Percentiles rank a stretch among this genome's conserved stretches.
These are phyloP conservation scores for Ganoderma leucocontextum DNA, from an alignment of 1,284 basidiomycete genomes.

Conservation along the genomic window DNA sequence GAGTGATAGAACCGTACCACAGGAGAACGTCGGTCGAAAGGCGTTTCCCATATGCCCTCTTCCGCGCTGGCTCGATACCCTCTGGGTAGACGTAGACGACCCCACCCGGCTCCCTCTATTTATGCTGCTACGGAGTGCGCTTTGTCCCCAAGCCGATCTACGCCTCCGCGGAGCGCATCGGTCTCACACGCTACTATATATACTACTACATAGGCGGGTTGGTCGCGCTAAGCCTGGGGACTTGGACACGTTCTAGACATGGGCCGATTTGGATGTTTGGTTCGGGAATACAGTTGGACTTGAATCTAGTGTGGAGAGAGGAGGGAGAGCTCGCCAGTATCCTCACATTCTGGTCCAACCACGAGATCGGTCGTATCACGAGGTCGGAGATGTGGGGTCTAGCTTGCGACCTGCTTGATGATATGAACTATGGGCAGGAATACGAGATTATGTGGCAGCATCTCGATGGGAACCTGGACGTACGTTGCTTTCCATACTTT, in stretches of 20 bases:
- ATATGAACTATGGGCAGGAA: neutral
- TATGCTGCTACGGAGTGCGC: conserved; percentile 2
- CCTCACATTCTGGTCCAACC: neutral
- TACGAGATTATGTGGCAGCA: neutral
- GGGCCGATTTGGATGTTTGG: neutral
- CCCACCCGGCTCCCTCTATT: neutral
- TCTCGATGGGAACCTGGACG: neutral
- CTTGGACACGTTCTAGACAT: neutral
- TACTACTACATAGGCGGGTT: too few relatives aligned
- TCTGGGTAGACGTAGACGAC: neutral
- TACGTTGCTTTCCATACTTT: neutral
- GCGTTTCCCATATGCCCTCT: neutral
- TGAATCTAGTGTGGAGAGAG: neutral
- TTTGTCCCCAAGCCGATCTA: neutral
- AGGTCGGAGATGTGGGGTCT: neutral
- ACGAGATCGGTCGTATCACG: neutral
- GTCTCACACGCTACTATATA: neutral
- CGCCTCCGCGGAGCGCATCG: neutral
- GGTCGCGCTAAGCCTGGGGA: neutral
- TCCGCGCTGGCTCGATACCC: neutral
- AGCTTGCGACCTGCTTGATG: neutral
- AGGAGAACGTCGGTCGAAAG: too few relatives aligned
- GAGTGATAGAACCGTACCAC: too few relatives aligned
- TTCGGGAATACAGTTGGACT: neutral
- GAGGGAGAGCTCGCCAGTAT: neutral